Base-by-base conservation (phyloP, 208 protist genomes). In the Angomonas ambiguus region DNA sequence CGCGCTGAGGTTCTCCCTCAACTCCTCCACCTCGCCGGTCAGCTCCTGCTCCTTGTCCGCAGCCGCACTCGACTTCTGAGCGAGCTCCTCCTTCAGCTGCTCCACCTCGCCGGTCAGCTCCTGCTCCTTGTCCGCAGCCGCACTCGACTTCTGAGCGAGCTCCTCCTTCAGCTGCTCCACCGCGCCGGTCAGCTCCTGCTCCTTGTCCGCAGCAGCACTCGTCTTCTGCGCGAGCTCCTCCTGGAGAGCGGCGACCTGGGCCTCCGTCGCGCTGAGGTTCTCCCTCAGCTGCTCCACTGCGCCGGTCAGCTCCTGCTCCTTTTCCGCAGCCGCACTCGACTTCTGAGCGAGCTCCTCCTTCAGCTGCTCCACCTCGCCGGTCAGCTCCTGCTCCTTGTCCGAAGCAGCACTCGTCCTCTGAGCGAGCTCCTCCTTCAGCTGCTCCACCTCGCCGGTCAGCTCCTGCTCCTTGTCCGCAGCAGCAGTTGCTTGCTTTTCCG, bases 211-310 rank as follows among this genome's bases (percentile, higher is more conserved):
- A 16, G 38, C 38, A 57, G 64, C 51, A 6, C 64, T 32, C 30
- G 38, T 55, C 53, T 25, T 13, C 49, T 48, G 24, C n/a, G 20
- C 58, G 2, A 67, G 56, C 57, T 64, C 63, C 33, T 58, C 53
- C 22, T 33, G 28, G 48, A 72, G 33, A 2, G 65, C 55, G 48
- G 74, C 75, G 13, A 51, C 49, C 5, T 71, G 65, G 18, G 49
- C 62, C 34, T 71, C 60, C 10, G 45, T 53, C 18, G 45, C 45
- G 24, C 18, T 27, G 3, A 53, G 45, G 45, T 13, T 53, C 53
- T 56, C 49, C 45, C 24, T 4, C 45, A 53, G 45, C 45, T 53
- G 45, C 45, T 53, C 45, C 8, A 27, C 24, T 20, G 10, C 16
- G 45, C 18, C 16, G 3, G 45, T 53, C 45, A 53, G 11, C 28